Percentiles rank a stretch among this genome's conserved stretches.
Evolutionary conservation across 495 filamentous ascomycete species (phyloP).

Genomic region (Collariella sp.): DNA sequence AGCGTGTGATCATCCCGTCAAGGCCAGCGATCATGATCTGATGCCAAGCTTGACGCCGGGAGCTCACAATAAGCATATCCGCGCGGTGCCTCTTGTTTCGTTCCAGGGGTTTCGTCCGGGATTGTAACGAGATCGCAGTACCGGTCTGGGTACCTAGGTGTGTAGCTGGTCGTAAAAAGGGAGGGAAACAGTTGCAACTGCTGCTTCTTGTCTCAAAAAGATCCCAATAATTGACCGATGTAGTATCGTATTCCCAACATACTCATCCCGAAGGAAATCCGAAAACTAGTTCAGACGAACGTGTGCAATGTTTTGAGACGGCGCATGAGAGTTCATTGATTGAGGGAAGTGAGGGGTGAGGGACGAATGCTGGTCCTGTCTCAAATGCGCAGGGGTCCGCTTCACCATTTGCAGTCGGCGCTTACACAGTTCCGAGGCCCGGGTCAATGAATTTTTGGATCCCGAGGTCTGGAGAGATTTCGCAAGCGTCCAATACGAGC

Average conservation of each 20-base stretch:
- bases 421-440: neutral
- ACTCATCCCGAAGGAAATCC: neutral
- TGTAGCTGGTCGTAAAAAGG: no score
- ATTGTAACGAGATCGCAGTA: no score
- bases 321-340: neutral
- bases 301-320: neutral
- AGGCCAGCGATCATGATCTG: neutral
- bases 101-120: conserved; percentile 4
- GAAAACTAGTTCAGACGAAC: neutral
- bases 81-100: conserved; percentile 2
- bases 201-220: neutral
- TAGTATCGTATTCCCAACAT: neutral
- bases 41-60: conserved; percentile 1
- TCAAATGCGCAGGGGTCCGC: conserved; percentile 12
- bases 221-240: neutral
- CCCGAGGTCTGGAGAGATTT: no score
- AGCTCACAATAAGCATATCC: neutral
- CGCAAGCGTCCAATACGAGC: no score
- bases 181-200: neutral
- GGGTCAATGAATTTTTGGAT: no score
- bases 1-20: conserved; percentile 5
- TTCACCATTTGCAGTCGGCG: neutral
- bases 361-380: neutral
- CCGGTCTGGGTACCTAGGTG: no score
- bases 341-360: neutral